phyloP scores from a whole-genome alignment of 768 basidiomycete genomes.

The Phylloporus rhodoxanthus region DNA sequence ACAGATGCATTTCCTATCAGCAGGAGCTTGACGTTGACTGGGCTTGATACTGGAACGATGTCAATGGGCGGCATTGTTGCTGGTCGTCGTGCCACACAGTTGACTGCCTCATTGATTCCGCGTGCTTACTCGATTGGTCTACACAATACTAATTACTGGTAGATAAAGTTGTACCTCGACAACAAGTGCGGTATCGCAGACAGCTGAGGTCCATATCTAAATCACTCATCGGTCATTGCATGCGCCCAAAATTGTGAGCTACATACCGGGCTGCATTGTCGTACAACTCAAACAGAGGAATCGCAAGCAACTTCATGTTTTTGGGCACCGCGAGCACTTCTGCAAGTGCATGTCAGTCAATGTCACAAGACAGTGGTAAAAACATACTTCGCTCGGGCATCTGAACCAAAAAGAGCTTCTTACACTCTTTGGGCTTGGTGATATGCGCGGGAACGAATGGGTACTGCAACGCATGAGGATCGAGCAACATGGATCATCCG shows the following conservation, averaged over 20 bases:
- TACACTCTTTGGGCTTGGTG: constrained; percentile 96
- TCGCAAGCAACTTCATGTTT: constrained; percentile 98
- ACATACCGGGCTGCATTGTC: constrained; percentile 87
- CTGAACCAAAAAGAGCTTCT: constrained; percentile 91
- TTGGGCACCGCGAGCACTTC: constrained; percentile 95
- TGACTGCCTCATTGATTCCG: constrained; percentile 20
- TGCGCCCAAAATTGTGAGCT: background rate
- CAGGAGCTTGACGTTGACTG: constrained; percentile 74
- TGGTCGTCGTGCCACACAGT: background rate
- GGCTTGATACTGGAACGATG: constrained; percentile 17
- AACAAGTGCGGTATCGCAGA: constrained; percentile 91
- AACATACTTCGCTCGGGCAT: constrained; percentile 89
- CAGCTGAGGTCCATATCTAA: constrained; percentile 85
- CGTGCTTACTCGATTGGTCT: constrained; percentile 16
- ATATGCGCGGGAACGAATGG: constrained; percentile 94
- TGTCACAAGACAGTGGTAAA: background rate
- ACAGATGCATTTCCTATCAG: constrained; percentile 87
- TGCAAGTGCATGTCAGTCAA: constrained; percentile 28
- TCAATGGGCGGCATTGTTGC: constrained; percentile 17
- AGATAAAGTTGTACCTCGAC: constrained; percentile 81
- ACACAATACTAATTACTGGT: constrained; percentile 42
- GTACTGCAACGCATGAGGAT: constrained; percentile 47
- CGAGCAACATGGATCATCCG: background rate
- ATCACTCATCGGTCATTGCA: background rate
- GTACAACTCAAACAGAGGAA: constrained; percentile 94